These are phyloP conservation scores for Protostelium mycophagum DNA, from an alignment of 78 protist genomes.

Conservation along the genomic window DNA sequence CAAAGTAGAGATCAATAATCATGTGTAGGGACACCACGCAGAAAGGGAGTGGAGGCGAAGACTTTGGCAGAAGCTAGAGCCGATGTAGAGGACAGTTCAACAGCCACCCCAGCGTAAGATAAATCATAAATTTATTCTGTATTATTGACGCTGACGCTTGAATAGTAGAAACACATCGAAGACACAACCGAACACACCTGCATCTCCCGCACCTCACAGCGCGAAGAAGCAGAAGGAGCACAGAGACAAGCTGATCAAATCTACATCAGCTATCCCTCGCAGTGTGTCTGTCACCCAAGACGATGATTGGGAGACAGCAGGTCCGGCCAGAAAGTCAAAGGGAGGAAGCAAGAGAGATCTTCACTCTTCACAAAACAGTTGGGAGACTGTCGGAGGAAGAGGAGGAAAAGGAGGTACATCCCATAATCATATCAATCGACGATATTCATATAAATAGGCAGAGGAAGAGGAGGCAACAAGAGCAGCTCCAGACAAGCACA, in stretches of 20 bases:
- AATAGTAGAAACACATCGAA: no score
- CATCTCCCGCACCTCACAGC: not conserved
- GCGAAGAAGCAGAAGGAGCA: not conserved
- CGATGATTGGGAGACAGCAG: not conserved
- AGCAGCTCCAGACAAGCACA: not conserved
- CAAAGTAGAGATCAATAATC: no score
- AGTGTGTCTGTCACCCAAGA: not conserved
- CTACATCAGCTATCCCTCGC: not conserved
- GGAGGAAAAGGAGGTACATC: not conserved
- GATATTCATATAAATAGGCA: not conserved
- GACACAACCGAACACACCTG: not conserved
- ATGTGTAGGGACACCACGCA: not conserved
- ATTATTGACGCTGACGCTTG: no score
- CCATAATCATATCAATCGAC: not conserved
- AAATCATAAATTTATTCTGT: no score
- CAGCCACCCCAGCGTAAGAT: not conserved
- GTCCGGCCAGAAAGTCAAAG: not conserved
- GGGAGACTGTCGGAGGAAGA: not conserved
- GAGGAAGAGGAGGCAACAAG: not conserved
- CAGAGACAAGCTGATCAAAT: not conserved
- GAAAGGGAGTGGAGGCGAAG: not conserved
- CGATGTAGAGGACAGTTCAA: not conserved
- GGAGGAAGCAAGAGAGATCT: not conserved
- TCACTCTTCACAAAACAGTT: not conserved
- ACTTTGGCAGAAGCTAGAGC: not conserved